Evolutionary conservation across 768 basidiomycete species (phyloP), one percentile per base, ranked within the genome.

Genomic region (Amanita rimosa): DNA sequence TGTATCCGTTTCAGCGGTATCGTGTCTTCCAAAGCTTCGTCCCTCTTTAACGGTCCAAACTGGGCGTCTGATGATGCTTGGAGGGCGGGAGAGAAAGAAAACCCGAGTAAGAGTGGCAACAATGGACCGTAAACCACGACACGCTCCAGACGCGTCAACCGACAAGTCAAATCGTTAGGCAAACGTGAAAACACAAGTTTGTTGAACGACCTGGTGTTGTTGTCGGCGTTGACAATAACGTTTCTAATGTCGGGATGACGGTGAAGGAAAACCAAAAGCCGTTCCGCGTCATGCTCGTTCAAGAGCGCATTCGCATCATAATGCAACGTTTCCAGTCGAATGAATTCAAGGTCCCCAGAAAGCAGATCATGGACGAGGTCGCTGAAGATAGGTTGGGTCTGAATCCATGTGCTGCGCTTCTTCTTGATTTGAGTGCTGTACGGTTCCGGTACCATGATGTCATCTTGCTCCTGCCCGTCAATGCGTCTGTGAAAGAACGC

Each of bases 1-100:
- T 48, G 46, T 10, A 48, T 37, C 26, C 46, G 46, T 22, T 38
- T 48, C 4, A 48, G 46, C 11, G 47, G 47, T 6, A 48, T n/a
- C 9, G 27, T 40, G 27, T 40, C 37, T 16, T 9, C 17, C 10
- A 38, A 19, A n/a, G 22, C 16, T 19, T 14, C 16, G 3, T 16
- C 16, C 22, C 46, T 48, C 21, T 7, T 3, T 14, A 48, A 29
- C 9, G 46, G 36, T 2, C 46, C 46, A 29, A 40, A 29, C 14
- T n/a, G n/a, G n/a, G 0, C 37, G 35, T n/a, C 24, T 19, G 46
- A 26, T 19, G n/a, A n/a, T n/a, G n/a, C 16, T 14, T 36, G 9
- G n/a, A n/a, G 10, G 35, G 11, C 3, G 3, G 45, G 7, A 16
- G 46, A 48, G 37, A 48, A 48, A 7, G 46, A 38, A 35, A 48